phyloP scores from a whole-genome alignment of 108 stramenopile genomes.

The Skeletonema costatum region DNA sequence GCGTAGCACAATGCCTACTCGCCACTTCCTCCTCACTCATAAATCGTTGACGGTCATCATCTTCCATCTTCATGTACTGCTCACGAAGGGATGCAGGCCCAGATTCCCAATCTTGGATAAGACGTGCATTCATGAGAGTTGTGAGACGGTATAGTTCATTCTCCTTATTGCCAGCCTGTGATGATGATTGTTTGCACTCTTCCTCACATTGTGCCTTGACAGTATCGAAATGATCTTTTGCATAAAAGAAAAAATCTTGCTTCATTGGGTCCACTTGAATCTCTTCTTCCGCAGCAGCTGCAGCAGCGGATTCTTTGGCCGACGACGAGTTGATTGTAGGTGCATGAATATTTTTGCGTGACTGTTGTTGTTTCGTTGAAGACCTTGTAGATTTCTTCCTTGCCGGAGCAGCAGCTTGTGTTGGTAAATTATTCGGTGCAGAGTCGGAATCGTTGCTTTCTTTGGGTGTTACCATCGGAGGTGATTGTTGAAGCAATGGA shows the following conservation, averaged over 20 bases:
- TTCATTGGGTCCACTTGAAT: constrained; percentile 75
- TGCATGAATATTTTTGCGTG: constrained; percentile 19
- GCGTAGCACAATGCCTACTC: constrained; percentile 88
- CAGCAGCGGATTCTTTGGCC: constrained; percentile 11
- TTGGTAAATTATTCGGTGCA: neutral
- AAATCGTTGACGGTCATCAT: constrained; percentile 79
- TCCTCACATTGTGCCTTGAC: constrained; percentile 46
- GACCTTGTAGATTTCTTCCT: constrained; percentile 20
- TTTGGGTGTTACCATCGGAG: constrained; percentile 30
- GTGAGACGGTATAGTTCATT: constrained; percentile 60
- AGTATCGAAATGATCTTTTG: constrained; percentile 50
- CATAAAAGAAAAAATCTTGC: constrained; percentile 87
- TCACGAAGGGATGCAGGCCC: constrained; percentile 51
- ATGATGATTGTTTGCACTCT: constrained; percentile 42
- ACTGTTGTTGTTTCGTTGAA: constrained; percentile 1
- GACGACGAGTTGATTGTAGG: constrained; percentile 7
- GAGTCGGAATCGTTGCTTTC: constrained; percentile 29
- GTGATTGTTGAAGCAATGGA: constrained; percentile 12
- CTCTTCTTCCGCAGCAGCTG: constrained; percentile 32
- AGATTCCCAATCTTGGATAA: constrained; percentile 76
- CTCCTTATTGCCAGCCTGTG: constrained; percentile 29
- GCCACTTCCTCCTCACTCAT: constrained; percentile 90
- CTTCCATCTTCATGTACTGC: constrained; percentile 69
- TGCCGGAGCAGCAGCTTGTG: neutral
- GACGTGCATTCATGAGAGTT: constrained; percentile 71